phyloP scores from a whole-genome alignment of 192 early-diverging fungal genomes.

The Coemansia sp. region DNA sequence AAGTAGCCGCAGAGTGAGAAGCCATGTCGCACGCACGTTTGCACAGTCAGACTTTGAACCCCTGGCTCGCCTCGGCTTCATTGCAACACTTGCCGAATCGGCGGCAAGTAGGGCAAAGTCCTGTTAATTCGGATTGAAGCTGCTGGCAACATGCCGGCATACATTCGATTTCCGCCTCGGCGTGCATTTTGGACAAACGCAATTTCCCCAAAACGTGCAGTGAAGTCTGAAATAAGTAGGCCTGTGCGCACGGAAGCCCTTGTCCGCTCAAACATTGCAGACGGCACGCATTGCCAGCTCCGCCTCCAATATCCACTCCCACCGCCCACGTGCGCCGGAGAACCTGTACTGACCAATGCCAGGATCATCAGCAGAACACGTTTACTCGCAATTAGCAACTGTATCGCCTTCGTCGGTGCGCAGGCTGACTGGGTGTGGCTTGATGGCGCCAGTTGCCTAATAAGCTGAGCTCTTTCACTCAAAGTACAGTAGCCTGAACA shows the following conservation, averaged over 20 bases:
- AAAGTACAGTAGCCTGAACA: background rate
- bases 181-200: background rate
- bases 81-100: background rate
- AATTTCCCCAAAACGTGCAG: background rate
- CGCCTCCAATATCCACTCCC: background rate
- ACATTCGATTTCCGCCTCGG: conserved; percentile 1
- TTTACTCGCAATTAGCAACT: background rate
- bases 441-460: background rate
- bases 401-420: background rate
- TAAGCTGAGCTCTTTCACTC: background rate
- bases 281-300: background rate
- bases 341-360: background rate
- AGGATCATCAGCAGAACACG: background rate
- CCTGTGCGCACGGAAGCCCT: background rate
- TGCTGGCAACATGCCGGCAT: background rate
- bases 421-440: background rate
- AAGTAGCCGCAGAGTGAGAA: background rate
- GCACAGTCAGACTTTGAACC: background rate
- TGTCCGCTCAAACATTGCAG: background rate
- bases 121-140: background rate
- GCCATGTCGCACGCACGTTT: background rate
- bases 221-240: background rate
- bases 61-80: background rate
- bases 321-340: background rate
- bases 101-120: background rate